A percentile compares a stretch with the other conserved stretches of the same genome.
Conservation (phyloP, 768 basidiomycete species). For the Rubroboletus satanas region DNA sequence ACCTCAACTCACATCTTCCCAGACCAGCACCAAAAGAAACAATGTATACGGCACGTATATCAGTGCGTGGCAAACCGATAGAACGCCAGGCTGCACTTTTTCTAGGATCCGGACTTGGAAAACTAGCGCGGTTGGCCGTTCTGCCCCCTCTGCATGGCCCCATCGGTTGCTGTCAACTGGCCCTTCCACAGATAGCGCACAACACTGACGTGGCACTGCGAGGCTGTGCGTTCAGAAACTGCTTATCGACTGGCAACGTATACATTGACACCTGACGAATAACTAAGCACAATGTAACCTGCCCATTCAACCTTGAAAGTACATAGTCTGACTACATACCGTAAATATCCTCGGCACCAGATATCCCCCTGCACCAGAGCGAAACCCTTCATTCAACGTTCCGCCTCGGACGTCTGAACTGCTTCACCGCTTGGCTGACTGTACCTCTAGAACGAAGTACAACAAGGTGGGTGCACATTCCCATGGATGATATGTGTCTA, state of each 20-base stretch:
- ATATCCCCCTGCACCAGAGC: neutral
- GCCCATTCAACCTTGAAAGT: neutral
- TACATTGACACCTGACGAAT: no score
- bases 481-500: neutral
- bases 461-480: neutral
- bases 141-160: no score
- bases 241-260: no score
- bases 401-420: neutral
- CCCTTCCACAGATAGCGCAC: no score
- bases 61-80: no score
- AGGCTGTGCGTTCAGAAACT: no score
- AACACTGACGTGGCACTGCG: no score
- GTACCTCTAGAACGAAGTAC: constrained; percentile 9
- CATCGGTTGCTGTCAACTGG: no score
- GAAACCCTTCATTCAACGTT: neutral
- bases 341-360: neutral
- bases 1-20: neutral
- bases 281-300: neutral
- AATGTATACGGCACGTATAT: neutral
- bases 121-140: no score
- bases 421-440: neutral
- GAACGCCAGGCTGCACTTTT: no score
- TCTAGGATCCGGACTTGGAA: no score
- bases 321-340: neutral
- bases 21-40: neutral